Base-by-base conservation (phyloP, 352 stramenopile genomes). In the Pythium oligandrum region DNA sequence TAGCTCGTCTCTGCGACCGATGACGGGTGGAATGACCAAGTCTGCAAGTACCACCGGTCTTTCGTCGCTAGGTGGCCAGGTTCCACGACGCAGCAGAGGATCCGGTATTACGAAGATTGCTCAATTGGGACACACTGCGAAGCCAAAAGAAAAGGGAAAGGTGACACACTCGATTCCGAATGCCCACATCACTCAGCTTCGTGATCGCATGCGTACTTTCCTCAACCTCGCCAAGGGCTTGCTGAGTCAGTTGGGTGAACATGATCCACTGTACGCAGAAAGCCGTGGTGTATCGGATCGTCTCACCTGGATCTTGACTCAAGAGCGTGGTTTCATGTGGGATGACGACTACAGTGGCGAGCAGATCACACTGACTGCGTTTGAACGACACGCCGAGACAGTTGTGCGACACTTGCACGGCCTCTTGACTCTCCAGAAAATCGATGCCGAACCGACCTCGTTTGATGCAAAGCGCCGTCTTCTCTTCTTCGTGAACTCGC, bases 291-390 rank as follows among this genome's bases (percentile, higher is more conserved):
- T 98, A 50, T 84, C 90, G 17, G 93, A 98, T 67, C 86, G 91
- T n/a, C 64, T 99, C 31, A 98, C 94, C 26, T 98, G 97, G 83
- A 88, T 98, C 40, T 61, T 98, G 40, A 98, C 88, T 4, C 95
- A 98, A 73, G 93, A 98, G 63, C 96, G 96, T 59, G 97, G 97
- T 17, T 99, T 99, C 70, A 97, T 99, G 78, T 99, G 96, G 95
- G 90, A 99, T 61, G 95, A 99, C 69, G 85, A 87, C 38, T 99
- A 99, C 79, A 97, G 95, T 40, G 95, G 93, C 12, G 88, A 97
- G 55, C 87, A 97, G 51, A 86, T 99, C 36, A 96, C 89, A 8
- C 68, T 94, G 1, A 89, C 82, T 6, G 80, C 73, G 9, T 93
- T 89, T 63, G 87, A 97, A 63, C 67, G 70, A n/a, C 71, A 92